Conservation (phyloP, 352 stramenopile species). For the Phytophthora sansomeana region DNA sequence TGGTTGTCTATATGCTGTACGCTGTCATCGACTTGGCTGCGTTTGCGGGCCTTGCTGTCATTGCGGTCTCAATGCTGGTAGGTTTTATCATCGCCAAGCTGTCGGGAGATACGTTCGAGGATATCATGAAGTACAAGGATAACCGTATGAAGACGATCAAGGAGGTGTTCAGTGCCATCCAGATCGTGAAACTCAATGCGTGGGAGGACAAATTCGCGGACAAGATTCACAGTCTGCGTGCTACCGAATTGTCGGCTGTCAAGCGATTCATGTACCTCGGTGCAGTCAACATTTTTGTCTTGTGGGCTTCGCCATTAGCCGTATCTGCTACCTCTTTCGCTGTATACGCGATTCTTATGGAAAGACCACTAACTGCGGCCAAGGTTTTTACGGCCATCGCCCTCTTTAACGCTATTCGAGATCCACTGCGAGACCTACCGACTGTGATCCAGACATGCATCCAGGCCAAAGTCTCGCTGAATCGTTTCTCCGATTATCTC, state of each 20-base stretch:
- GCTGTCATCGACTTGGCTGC: conserved; percentile 47
- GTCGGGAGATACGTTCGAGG: conserved; percentile 64
- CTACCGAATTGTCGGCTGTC: conserved; percentile 89
- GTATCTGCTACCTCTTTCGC: conserved; percentile 62
- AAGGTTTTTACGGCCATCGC: conserved; percentile 64
- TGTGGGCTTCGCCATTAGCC: conserved; percentile 54
- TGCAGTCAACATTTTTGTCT: conserved; percentile 59
- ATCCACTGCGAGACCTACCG: conserved; percentile 47
- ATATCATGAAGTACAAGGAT: conserved; percentile 90
- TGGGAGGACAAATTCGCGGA: conserved; percentile 90
- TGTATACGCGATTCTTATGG: conserved; percentile 47
- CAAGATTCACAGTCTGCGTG: conserved; percentile 70
- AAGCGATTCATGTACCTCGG: conserved; percentile 52
- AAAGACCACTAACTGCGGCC: conserved; percentile 47
- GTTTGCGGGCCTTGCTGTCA: conserved; percentile 50
- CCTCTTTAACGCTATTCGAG: conserved; percentile 57
- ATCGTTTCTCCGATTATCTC: conserved; percentile 51
- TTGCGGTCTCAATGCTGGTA: conserved; percentile 33
- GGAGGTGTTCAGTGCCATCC: conserved; percentile 93
- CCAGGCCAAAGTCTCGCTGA: conserved; percentile 48
- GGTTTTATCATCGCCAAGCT: conserved; percentile 68
- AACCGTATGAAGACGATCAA: conserved; percentile 90
- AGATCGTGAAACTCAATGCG: conserved; percentile 96
- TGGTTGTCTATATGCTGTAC: conserved; percentile 53
- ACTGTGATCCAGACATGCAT: conserved; percentile 46